Evolutionary conservation across 352 stramenopile species (phyloP), one percentile per base, ranked within the genome.

Genomic region (Porosira glacialis): DNA sequence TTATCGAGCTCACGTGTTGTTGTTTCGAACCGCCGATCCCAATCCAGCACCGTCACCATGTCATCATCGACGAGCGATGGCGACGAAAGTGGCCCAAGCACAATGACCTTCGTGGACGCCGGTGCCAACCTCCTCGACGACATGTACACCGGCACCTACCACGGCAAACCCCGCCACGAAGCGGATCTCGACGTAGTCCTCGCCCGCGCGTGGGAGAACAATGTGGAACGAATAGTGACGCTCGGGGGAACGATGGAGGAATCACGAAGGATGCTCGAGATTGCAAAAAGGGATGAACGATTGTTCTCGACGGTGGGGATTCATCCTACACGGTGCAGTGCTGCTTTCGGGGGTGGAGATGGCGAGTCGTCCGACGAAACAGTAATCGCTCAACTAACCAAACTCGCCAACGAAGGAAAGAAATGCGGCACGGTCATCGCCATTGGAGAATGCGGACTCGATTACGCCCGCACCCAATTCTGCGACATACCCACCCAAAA

Each of bases 381-480:
- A n/a, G n/a, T n/a, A n/a, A n/a, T n/a, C n/a, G n/a, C n/a, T n/a
- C n/a, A n/a, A n/a, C n/a, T n/a, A n/a, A n/a, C n/a, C n/a, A n/a
- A n/a, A n/a, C n/a, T n/a, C n/a, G n/a, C n/a, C n/a, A n/a, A n/a
- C n/a, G n/a, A n/a, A n/a, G n/a, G n/a, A n/a, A n/a, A n/a, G n/a
- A n/a, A n/a, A n/a, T n/a, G n/a, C n/a, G n/a, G n/a, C n/a, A n/a
- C n/a, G n/a, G 89, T 98, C 11, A 92, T 96, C 33, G 96, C 96
- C 17, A 92, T 98, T 59, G 95, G 96, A 28, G 96, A 98, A 84
- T 97, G 93, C 64, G 96, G 95, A 39, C 80, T 98, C 38, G 95
- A 98, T 83, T 98, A 98, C 78, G 96, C 97, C 79, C 87, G 96
- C 17, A 83, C 98, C 21, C 83, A 98, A 67, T 98, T 98, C 65